Evolutionary conservation across 768 basidiomycete genomes (phyloP).

Genomic region (Strobilomyces confusus): DNA sequence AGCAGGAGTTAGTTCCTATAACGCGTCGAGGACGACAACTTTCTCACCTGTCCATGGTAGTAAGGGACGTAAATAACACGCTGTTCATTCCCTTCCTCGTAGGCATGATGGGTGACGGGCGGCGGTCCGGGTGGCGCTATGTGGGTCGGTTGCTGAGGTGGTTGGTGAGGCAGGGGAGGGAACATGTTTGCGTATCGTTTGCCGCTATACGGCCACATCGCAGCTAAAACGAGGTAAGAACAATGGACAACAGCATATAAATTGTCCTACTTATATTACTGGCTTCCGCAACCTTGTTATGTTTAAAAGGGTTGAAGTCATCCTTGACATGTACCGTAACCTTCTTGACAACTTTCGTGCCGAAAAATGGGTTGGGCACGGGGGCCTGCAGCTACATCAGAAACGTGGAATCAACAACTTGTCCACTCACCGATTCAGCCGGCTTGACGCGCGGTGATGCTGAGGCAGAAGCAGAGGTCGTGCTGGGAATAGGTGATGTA

Average conservation of each 20-base stretch:
- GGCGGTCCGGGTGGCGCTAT: slow-evolving; percentile 65
- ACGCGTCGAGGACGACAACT: background rate
- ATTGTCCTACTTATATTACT: slow-evolving; percentile 54
- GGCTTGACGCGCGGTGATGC: slow-evolving; percentile 62
- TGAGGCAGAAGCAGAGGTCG: slow-evolving; percentile 42
- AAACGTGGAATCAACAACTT: background rate
- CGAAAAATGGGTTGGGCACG: slow-evolving; percentile 86
- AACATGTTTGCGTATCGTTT: slow-evolving; percentile 82
- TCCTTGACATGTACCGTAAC: slow-evolving; percentile 83
- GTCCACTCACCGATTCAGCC: slow-evolving; percentile 43
- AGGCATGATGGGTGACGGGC: slow-evolving; percentile 68
- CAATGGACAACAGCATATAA: background rate
- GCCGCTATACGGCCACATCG: slow-evolving; percentile 85
- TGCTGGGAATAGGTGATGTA: slow-evolving; percentile 44
- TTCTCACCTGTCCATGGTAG: slow-evolving; percentile 70
- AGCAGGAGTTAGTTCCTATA: slow-evolving; percentile 3
- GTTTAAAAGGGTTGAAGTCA: slow-evolving; percentile 96
- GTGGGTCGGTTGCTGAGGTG: slow-evolving; percentile 62
- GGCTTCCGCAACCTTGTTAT: slow-evolving; percentile 75
- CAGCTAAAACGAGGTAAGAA: slow-evolving; percentile 40
- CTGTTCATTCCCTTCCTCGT: slow-evolving; percentile 76
- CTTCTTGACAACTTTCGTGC: slow-evolving; percentile 73
- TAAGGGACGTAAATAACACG: slow-evolving; percentile 77
- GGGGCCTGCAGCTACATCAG: slow-evolving; percentile 31
- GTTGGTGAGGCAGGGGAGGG: slow-evolving; percentile 55